Evolutionary conservation across 352 stramenopile genomes (phyloP).

Genomic region (Pythium biforme): DNA sequence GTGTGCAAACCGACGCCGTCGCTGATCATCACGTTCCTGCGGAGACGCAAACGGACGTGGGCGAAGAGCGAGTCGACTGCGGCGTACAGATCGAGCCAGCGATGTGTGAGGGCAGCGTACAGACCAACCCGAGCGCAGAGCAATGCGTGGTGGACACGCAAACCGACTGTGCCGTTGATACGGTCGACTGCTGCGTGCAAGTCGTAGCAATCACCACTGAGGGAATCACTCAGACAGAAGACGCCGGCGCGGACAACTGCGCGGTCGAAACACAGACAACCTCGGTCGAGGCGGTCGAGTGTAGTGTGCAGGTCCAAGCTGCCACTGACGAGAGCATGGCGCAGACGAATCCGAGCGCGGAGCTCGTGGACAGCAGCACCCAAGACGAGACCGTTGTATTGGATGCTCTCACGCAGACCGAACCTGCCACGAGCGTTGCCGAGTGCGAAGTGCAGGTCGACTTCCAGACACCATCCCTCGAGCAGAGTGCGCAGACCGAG

Average conservation of each 20-base stretch:
- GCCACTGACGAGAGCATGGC: background rate
- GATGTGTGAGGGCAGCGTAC: background rate
- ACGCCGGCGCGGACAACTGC: background rate
- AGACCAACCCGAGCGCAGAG: background rate
- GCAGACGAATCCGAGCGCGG: background rate
- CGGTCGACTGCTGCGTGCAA: background rate
- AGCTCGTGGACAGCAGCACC: background rate
- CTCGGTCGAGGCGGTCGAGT: background rate
- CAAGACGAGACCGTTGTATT: background rate
- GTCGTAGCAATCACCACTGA: background rate
- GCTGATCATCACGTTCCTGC: background rate
- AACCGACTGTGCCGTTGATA: background rate
- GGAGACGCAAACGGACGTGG: background rate
- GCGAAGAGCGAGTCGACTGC: background rate
- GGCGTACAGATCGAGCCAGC: background rate
- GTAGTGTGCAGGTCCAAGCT: background rate
- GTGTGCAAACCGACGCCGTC: slow-evolving; percentile 3
- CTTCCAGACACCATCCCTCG: background rate
- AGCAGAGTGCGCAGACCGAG: background rate
- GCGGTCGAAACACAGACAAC: slow-evolving; percentile 1
- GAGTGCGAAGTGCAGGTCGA: slow-evolving; percentile 8
- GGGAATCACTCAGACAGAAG: background rate
- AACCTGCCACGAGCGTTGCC: background rate
- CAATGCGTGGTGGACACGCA: background rate
- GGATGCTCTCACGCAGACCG: background rate